Evolutionary conservation across 2,329 filamentous ascomycete species (phyloP), one percentile per base, ranked within the genome.

Genomic region (Phaeophleospora eucalypticola): DNA sequence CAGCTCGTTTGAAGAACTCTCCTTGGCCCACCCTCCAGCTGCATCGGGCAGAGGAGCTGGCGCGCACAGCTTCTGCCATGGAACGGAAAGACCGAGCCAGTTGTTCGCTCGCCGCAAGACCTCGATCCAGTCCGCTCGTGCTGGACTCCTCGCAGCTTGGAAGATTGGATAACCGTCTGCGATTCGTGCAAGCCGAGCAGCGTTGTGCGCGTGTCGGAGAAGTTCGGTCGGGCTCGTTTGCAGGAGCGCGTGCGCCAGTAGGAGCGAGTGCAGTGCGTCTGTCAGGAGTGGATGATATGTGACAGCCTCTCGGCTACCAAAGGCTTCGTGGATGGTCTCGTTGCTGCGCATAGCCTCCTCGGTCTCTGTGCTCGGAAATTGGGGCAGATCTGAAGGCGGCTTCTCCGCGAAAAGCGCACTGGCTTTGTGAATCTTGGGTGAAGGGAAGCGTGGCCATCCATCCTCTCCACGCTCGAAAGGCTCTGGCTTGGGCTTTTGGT

Each of bases 151-250:
- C 18, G 83, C 82, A 0, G 82, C 76, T 53, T 89, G 82, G 62
- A 94, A 91, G 40, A 91, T 79, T 0, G 88, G 88, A 58, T 88
- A 90, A 3, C 87, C 87, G 58, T 93, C 86, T 40, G 81, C 82
- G 18, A 93, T 76, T 16, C 87, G 79, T 3, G 81, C 77, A 2
- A 93, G 75, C 4, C 87, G 82, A 14, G 87, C 86, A 3, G 85
- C 87, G 78, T 90, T 93, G 70, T 89, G 78, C 0, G 87, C 86
- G 63, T 93, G 87, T 29, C 87, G 85, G 41, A 83, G 79, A 27
- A 90, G 78, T 64, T 93, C 87, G 58, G 86, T 88, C 9, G 80
- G 67, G 0, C 87, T 86, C 0, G 88, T 94, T 66, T 91, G 87
- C 6, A 87, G 70, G 8, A 94, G 79, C n/a, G 80, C 79, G 66